These are phyloP conservation scores for Lactarius sanguifluus DNA, from an alignment of 768 basidiomycete genomes.

Conservation along the genomic window DNA sequence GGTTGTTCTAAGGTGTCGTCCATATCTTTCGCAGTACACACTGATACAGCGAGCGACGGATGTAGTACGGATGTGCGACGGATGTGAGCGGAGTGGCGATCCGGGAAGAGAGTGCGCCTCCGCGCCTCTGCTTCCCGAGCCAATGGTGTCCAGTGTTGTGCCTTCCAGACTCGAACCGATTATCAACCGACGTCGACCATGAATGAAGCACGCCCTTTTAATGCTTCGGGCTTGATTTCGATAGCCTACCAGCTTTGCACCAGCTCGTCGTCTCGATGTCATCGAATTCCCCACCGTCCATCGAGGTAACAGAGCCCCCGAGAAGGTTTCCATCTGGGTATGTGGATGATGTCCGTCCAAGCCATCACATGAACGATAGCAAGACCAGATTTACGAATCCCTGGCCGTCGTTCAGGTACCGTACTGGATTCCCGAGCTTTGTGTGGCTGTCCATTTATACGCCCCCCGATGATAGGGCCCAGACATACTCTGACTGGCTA, in stretches of 20 bases:
- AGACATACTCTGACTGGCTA: slow-evolving; percentile 14
- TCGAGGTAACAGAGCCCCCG: slow-evolving; percentile 22
- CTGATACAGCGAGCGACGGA: not conserved
- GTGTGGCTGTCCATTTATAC: not conserved
- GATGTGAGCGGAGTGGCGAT: not conserved
- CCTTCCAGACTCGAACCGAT: not conserved
- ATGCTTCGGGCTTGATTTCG: not conserved
- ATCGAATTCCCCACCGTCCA: not conserved
- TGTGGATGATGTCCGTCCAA: slow-evolving; percentile 23
- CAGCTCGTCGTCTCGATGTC: not conserved
- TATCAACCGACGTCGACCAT: not conserved
- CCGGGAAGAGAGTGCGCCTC: not conserved
- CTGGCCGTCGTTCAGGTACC: slow-evolving; percentile 30
- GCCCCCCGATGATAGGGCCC: not conserved
- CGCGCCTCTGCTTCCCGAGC: no score
- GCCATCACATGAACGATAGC: slow-evolving; percentile 23
- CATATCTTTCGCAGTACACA: slow-evolving; percentile 40
- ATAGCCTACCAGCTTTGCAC: not conserved
- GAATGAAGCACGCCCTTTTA: not conserved
- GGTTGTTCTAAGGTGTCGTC: slow-evolving; percentile 59
- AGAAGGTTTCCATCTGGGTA: slow-evolving; percentile 23
- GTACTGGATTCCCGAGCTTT: not conserved
- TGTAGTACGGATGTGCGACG: no score
- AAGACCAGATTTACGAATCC: slow-evolving; percentile 27
- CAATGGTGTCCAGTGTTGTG: no score